phyloP scores from a whole-genome alignment of 129 eudicot genomes.

The Daucus carota region DH1_v3.0 NC_030386.2:37948501-37949000 shows the following conservation, averaged over 20 bases:
- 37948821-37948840: conserved; percentile 90
- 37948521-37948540: neutral
- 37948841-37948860: conserved; percentile 61
- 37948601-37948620: neutral
- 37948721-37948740: conserved; percentile 57
- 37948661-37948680: neutral
- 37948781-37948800: conserved; percentile 74
- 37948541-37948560: neutral
- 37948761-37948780: conserved; percentile 71
- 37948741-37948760: conserved; percentile 84
- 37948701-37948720: neutral
- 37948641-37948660: neutral
- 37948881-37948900: conserved; percentile 65
- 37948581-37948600: neutral
- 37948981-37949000: conserved; percentile 2
- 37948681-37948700: neutral
- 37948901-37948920: conserved; percentile 20
- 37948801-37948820: conserved; percentile 74
- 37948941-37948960: neutral
- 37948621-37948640: neutral
- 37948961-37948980: neutral
- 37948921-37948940: conserved; percentile 9
- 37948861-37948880: conserved; percentile 78
- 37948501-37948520: too few species aligned
- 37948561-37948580: neutral